Conservation (phyloP, 2,329 filamentous ascomycete species). For the Geosmithia flava region DNA sequence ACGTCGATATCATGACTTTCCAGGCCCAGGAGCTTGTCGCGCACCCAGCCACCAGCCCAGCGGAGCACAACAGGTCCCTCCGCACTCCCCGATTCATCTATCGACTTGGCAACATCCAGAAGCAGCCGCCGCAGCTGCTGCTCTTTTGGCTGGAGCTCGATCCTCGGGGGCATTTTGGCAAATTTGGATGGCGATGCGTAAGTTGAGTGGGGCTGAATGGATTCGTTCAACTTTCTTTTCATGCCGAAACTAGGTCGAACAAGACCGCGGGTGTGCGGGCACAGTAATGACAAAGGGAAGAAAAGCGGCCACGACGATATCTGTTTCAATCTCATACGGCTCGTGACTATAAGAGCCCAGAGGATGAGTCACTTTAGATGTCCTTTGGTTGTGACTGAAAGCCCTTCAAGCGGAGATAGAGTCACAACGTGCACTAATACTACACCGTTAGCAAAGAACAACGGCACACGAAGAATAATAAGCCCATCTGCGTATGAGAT, state of each 20-base stretch:
- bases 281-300: neutral
- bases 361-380: neutral
- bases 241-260: slow-evolving; percentile 10
- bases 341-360: neutral
- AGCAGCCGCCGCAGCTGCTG: slow-evolving; percentile 61
- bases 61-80: slow-evolving; percentile 51
- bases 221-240: slow-evolving; percentile 20
- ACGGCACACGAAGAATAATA: too few species aligned
- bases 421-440: too few species aligned
- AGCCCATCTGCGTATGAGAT: too few species aligned
- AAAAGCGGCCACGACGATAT: neutral
- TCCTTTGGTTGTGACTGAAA: too few species aligned
- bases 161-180: neutral
- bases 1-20: slow-evolving; percentile 74
- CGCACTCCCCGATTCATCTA: slow-evolving; percentile 33
- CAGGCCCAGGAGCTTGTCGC: slow-evolving; percentile 66
- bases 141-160: slow-evolving; percentile 35
- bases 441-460: too few species aligned
- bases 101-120: slow-evolving; percentile 63
- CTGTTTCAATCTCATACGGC: neutral
- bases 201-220: neutral
- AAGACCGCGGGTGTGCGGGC: neutral
- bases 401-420: too few species aligned
- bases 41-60: slow-evolving; percentile 80
- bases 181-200: neutral